Evolutionary conservation across 257 asterid genomes (phyloP).

Genomic region (Nicotiana sylvestris): DNA sequence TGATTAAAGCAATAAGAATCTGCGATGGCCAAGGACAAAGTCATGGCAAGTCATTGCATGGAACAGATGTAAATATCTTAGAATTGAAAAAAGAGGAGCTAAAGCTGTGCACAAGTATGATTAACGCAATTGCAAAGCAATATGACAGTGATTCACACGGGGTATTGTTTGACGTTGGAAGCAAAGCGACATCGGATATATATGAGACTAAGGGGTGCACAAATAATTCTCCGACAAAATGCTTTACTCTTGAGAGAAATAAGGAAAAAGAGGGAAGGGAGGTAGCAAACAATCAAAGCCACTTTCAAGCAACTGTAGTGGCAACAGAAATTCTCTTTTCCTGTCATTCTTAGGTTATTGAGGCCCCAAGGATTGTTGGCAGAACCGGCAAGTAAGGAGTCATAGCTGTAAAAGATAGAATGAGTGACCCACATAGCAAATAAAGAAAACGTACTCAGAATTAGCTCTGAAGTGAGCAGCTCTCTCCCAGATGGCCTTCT

Average conservation of each 20-base stretch:
- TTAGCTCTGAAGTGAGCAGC: conserved; percentile 68
- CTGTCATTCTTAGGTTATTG: background rate
- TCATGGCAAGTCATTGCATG: background rate
- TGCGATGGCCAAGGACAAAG: background rate
- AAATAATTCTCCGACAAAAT: background rate
- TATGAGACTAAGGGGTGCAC: background rate
- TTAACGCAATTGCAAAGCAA: background rate
- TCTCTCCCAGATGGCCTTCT: conserved; percentile 68
- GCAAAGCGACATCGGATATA: background rate
- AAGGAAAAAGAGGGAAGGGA: background rate
- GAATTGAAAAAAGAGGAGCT: background rate
- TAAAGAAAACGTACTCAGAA: conserved; percentile 52
- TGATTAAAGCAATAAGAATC: background rate
- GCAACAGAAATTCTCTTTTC: background rate
- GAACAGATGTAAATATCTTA: background rate
- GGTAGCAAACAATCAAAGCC: background rate
- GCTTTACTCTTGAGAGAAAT: background rate
- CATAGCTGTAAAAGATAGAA: background rate
- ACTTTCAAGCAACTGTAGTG: background rate
- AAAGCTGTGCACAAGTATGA: background rate
- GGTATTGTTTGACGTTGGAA: background rate
- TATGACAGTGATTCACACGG: background rate
- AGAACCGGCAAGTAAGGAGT: background rate
- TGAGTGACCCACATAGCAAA: background rate
- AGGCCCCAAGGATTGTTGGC: background rate